Evolutionary conservation across 2,329 filamentous ascomycete species (phyloP), one percentile per base, ranked within the genome.

Genomic region (Ascochyta pisi): DNA sequence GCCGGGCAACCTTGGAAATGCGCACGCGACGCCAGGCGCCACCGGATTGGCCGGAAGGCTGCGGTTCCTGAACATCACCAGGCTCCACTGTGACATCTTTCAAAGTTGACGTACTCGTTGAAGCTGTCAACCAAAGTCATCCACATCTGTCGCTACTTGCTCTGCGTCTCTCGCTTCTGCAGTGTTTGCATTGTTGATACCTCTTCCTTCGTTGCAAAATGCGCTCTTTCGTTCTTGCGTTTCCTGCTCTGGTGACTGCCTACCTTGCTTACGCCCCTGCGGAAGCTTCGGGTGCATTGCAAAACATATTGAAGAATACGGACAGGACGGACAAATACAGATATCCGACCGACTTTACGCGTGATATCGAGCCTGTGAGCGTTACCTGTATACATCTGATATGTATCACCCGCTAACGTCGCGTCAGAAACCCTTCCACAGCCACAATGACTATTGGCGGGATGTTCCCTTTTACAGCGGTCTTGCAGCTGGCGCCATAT

Each of bases 331-430:
- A 79, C 9, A 75, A 82, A 19, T 87, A 87, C 71, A 78, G 71
- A 16, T 88, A 87, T 71, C 85, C 85, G 0, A 88, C 85, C 0
- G 83, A 85, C 64, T 76, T 88, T 19, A 87, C 85, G 1, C 79
- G 84, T 57, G 84, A 80, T 1, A 85, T 88, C 57, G 65, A 86
- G 27, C 85, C 85, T 37, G 82, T 84, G 64, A 65, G 77, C 34
- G 37, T 35, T 40, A 15, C 15, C 1, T 34, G 15, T 40, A 41
- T 33, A n/a, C 26, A 6, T 31, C 26, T 44, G 49, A 35, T 34
- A 19, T 34, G 12, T 34, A 58, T 48, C 45, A 42, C 26, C 6
- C 22, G 39, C 52, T 50, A 27, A 61, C 41, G 27, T 34, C 27
- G 27, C 35, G 49, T 39, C 55, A 80, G 78, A 85, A 84, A 73